Conservation (phyloP, 768 basidiomycete genomes). For the Pisolithus microcarpus region DNA sequence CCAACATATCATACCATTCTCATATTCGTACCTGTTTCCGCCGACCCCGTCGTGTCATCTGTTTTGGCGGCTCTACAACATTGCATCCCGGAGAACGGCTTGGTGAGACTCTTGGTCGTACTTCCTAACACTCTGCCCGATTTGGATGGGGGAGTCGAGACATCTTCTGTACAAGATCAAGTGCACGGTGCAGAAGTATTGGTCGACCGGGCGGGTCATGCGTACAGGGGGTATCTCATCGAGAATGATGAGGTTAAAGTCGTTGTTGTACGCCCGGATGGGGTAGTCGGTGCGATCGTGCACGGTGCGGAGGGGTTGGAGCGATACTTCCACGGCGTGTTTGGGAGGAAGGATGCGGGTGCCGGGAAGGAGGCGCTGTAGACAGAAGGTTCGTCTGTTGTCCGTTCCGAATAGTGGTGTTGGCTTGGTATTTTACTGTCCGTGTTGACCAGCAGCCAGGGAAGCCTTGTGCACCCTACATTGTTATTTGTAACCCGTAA, state of each 20-base stretch:
- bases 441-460: no score
- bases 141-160: neutral
- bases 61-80: neutral
- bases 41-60: neutral
- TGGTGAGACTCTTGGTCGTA: neutral
- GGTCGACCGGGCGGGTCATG: neutral
- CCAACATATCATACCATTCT: conserved; percentile 33
- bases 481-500: no score
- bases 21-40: conserved; percentile 25
- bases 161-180: neutral
- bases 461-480: no score
- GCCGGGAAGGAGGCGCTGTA: no score
- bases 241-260: conserved; percentile 1
- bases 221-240: neutral
- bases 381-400: no score
- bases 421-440: no score
- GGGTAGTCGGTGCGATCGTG: conserved; percentile 34
- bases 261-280: conserved; percentile 35
- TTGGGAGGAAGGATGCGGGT: conserved; percentile 1
- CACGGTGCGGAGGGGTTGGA: neutral
- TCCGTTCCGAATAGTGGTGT: no score
- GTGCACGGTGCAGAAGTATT: neutral
- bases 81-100: neutral
- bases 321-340: conserved; percentile 8
- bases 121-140: neutral